Conservation (phyloP, 768 basidiomycete genomes). For the Mycena vitilis region DNA sequence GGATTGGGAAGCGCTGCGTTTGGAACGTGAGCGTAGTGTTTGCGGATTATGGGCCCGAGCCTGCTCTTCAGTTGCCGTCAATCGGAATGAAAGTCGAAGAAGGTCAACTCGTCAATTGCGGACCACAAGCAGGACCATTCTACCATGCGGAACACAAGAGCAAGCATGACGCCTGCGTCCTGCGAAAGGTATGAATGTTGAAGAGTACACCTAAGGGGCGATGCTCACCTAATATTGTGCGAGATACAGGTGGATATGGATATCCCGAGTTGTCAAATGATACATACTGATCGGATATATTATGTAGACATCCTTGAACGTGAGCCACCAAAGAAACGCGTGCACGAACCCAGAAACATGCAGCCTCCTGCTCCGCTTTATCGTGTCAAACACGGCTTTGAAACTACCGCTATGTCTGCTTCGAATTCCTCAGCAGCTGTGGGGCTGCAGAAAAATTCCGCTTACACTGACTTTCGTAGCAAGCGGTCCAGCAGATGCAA, state of each 20-base stretch:
- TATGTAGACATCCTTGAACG: slow-evolving; percentile 55
- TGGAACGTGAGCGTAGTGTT: slow-evolving; percentile 77
- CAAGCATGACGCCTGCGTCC: slow-evolving; percentile 61
- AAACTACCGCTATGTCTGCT: slow-evolving; percentile 62
- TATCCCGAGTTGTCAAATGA: slow-evolving; percentile 70
- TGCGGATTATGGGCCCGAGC: slow-evolving; percentile 68
- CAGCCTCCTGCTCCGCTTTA: slow-evolving; percentile 70
- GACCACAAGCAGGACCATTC: slow-evolving; percentile 70
- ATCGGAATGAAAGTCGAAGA: slow-evolving; percentile 2
- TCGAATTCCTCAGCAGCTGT: slow-evolving; percentile 26
- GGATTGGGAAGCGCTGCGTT: slow-evolving; percentile 76
- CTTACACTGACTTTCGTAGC: too few species aligned
- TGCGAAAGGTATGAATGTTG: slow-evolving; percentile 45
- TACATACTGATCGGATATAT: slow-evolving; percentile 53
- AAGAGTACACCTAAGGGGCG: background rate
- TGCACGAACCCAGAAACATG: slow-evolving; percentile 73
- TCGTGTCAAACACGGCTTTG: slow-evolving; percentile 65
- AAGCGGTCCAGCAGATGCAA: too few species aligned
- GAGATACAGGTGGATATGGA: slow-evolving; percentile 68
- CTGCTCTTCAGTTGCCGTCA: slow-evolving; percentile 54
- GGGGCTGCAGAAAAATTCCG: too few species aligned
- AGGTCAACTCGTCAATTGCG: slow-evolving; percentile 66
- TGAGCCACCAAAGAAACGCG: background rate
- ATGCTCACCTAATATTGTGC: slow-evolving; percentile 66
- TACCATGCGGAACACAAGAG: slow-evolving; percentile 68